Conservation (phyloP, 2,329 filamentous ascomycete species). For the Cladophialophora immunda region DNA sequence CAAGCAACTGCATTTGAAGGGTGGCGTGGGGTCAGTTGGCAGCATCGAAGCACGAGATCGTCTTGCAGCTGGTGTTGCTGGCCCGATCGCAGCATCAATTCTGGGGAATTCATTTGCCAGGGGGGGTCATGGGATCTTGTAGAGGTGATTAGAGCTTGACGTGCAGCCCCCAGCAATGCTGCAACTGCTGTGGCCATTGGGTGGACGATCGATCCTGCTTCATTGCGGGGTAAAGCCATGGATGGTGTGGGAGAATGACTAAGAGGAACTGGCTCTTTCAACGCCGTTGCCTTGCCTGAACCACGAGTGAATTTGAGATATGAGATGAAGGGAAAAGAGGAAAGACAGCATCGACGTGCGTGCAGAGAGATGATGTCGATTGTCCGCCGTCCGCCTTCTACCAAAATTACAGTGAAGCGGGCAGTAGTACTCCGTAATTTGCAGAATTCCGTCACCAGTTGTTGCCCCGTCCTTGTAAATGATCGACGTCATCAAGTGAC, state of each 20-base stretch:
- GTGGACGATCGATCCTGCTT: conserved; percentile 1
- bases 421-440: neutral
- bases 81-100: conserved; percentile 24
- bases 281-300: neutral
- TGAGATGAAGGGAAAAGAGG: neutral
- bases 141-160: conserved; percentile 16
- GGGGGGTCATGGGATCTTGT: conserved; percentile 25
- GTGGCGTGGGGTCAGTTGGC: conserved; percentile 10
- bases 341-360: neutral
- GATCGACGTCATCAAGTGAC: conserved; percentile 32
- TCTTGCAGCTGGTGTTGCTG: conserved; percentile 7
- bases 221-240: conserved; percentile 14
- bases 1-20: neutral
- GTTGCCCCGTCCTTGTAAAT: no score
- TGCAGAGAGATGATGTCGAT: neutral
- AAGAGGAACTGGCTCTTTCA: conserved; percentile 11
- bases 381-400: neutral
- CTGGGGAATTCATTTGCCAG: conserved; percentile 9
- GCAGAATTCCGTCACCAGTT: neutral
- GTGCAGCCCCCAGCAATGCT: neutral
- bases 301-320: neutral
- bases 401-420: neutral
- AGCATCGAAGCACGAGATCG: conserved; percentile 15
- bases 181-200: neutral
- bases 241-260: conserved; percentile 15